phyloP scores from a whole-genome alignment of 805 yeast genomes.

The Jamesozyma hellenica region DNA sequence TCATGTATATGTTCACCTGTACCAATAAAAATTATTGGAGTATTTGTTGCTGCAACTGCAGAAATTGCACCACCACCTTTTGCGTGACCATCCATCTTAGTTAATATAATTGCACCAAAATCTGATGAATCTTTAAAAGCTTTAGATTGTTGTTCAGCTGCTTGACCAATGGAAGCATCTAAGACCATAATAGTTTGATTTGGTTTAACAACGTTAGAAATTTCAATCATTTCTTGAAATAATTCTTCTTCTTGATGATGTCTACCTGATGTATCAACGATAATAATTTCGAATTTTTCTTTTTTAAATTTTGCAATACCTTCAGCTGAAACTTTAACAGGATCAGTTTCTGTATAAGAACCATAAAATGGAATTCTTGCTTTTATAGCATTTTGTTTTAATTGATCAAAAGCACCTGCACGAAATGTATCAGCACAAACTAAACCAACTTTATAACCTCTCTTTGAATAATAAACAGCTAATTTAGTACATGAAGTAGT shows the following conservation, averaged over 20 bases:
- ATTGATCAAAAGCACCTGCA: conserved; percentile 98
- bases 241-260: conserved; percentile 90
- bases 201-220: conserved; percentile 80
- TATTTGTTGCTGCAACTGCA: conserved; percentile 93
- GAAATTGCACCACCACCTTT: conserved; percentile 99
- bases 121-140: conserved; percentile 90
- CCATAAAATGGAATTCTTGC: conserved; percentile 93
- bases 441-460: conserved; percentile 90
- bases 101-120: conserved; percentile 89
- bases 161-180: conserved; percentile 97
- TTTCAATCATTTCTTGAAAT: conserved; percentile 91
- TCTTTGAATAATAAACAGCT: conserved; percentile 85
- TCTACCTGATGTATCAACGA: conserved; percentile 96
- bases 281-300: conserved; percentile 85
- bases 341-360: conserved; percentile 90
- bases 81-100: conserved; percentile 98
- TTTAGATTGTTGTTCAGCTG: conserved; percentile 88
- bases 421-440: conserved; percentile 99
- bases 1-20: conserved; percentile 96
- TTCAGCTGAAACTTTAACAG: conserved; percentile 80
- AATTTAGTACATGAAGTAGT: conserved; percentile 95
- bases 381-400: conserved; percentile 93
- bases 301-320: conserved; percentile 88
- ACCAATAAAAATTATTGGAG: conserved; percentile 93
- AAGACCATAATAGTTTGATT: conserved; percentile 94